Base-by-base conservation (phyloP, 192 early-diverging fungal genomes). In the Chytriomyces confervae region DNA sequence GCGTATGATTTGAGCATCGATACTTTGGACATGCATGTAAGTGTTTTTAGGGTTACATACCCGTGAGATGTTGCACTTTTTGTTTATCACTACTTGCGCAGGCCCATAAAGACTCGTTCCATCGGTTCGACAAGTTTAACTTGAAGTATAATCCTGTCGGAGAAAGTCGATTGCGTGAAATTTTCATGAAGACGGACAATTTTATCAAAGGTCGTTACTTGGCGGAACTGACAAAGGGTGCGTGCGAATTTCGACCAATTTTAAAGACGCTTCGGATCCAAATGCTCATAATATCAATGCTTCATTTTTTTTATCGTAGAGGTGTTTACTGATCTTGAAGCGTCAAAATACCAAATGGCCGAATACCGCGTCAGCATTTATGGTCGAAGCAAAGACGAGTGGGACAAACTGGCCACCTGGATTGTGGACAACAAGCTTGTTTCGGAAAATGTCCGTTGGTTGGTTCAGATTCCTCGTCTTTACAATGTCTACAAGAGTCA, bases 51-150 rank as follows among this genome's bases (percentile, higher is more conserved):
- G n/a, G 48, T 24, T 5, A 4, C 2, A 36, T 36, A 36, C 36
- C 36, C 2, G 36, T 36, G 36, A 36, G 36, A 36, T 36, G 36
- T 36, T 36, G 36, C 36, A 4, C 36, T 36, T 36, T 57, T 65
- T 67, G 62, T 84, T 81, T 47, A 8, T 36, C 7, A 65, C 79
- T 63, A 10, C 16, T 23, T 16, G 10, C 49, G 6, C 73, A 78
- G 88, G 94, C 95, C 0, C 95, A 98, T 86, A 95, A 95, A 67
- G 95, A 95, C 84, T 94, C 95, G 3, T 98, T 96, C 87, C 95
- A 98, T 85, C 87, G 95, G 50, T 96, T 98, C 71, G 96, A 96
- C 85, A 96, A 97, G 82, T 98, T 98, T 87, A 98, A 98, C 79
- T 82, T 95, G 27, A 97, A 98, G 81, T 98, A 98, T 81, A 96